A percentile compares a stretch with the other conserved stretches of the same genome.
phyloP scores from a whole-genome alignment of 1,284 basidiomycete species.

The Pseudozyma sp. region DNA sequence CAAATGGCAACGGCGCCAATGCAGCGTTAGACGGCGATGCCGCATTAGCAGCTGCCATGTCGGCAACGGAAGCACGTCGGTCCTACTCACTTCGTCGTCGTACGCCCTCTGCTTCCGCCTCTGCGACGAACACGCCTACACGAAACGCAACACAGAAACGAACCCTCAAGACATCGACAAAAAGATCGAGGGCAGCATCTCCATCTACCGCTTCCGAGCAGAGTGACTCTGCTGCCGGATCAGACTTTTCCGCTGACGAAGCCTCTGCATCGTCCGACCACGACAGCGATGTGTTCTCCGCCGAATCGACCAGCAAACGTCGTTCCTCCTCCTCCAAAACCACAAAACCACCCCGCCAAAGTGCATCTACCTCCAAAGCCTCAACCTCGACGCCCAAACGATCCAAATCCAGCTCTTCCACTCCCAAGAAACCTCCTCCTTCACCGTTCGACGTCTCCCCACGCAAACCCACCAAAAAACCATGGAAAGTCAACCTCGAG shows the following conservation, averaged over 20 bases:
- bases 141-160: conserved; percentile 6
- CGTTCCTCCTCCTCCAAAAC: conserved; percentile 3
- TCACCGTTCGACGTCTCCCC: conserved; percentile 51
- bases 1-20: background rate
- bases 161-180: conserved; percentile 5
- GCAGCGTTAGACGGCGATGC: conserved; percentile 6
- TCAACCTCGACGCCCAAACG: background rate
- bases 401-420: conserved; percentile 7
- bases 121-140: background rate
- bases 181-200: conserved; percentile 11
- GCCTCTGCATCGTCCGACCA: conserved; percentile 3
- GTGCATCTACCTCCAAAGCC: too few species aligned
- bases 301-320: background rate
- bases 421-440: conserved; percentile 23
- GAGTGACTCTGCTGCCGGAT: conserved; percentile 12
- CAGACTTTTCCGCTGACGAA: conserved; percentile 18
- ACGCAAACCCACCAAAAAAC: conserved; percentile 47
- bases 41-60: conserved; percentile 24
- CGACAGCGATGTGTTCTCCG: conserved; percentile 28
- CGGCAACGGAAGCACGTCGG: conserved; percentile 16
- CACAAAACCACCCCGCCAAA: background rate
- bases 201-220: conserved; percentile 9
- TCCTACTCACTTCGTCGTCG: conserved; percentile 36
- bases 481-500: conserved; percentile 63
- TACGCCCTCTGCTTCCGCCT: background rate